phyloP scores from a whole-genome alignment of 345 rosid genomes.

The Brassica cretica region DNA sequence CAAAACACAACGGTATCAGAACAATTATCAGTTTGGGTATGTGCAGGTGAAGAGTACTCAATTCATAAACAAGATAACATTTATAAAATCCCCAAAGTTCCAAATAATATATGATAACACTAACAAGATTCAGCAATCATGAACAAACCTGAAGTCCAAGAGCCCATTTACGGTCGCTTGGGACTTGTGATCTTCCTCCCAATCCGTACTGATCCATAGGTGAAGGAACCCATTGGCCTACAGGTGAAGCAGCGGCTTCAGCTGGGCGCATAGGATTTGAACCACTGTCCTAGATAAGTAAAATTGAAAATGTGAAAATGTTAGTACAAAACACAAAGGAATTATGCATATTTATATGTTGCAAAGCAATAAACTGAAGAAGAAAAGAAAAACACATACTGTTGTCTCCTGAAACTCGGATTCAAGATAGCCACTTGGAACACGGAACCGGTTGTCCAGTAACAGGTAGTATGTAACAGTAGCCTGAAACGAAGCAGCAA shows the following conservation, averaged over 20 bases:
- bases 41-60: background rate
- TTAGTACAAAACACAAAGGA: background rate
- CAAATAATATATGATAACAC: no score
- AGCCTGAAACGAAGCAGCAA: slow-evolving; percentile 59
- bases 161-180: slow-evolving; percentile 81
- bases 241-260: slow-evolving; percentile 60
- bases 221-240: slow-evolving; percentile 60
- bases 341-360: background rate
- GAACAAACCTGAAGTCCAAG: slow-evolving; percentile 89
- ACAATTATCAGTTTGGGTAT: background rate
- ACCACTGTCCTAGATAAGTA: slow-evolving; percentile 56
- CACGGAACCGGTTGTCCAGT: slow-evolving; percentile 75
- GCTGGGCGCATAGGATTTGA: slow-evolving; percentile 58
- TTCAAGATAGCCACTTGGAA: slow-evolving; percentile 74
- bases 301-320: background rate
- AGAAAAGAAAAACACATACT: slow-evolving; percentile 47
- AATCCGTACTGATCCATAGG: slow-evolving; percentile 71
- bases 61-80: background rate
- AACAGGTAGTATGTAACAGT: slow-evolving; percentile 90
- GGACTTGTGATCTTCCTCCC: slow-evolving; percentile 58
- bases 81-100: background rate
- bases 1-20: slow-evolving; percentile 18
- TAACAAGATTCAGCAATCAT: background rate
- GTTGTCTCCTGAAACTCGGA: slow-evolving; percentile 72
- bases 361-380: background rate